phyloP scores from a whole-genome alignment of 2,329 filamentous ascomycete species.

The Arthroderma sp. region DNA sequence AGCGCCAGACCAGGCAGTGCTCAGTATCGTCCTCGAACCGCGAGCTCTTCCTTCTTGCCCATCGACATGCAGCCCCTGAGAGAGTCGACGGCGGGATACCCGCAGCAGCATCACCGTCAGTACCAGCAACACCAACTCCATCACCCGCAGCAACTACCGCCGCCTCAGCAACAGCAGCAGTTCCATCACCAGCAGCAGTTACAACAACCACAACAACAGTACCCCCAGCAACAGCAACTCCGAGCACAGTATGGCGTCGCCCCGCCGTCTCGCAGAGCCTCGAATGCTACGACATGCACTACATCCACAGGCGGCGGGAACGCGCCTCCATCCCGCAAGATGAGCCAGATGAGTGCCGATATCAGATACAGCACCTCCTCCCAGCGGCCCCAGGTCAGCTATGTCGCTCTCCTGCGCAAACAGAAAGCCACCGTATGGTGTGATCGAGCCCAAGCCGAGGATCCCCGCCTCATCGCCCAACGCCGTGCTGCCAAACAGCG shows the following conservation, averaged over 20 bases:
- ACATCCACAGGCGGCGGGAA: conserved; percentile 26
- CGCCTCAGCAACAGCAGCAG: conserved; percentile 6
- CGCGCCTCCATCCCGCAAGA: conserved; percentile 17
- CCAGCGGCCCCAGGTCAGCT: conserved; percentile 62
- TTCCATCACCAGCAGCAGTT: conserved; percentile 1
- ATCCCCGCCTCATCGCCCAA: conserved; percentile 68
- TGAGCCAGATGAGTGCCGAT: conserved; percentile 22
- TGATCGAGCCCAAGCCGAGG: conserved; percentile 83
- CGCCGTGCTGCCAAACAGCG: conserved; percentile 79
- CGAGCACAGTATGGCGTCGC: conserved; percentile 1
- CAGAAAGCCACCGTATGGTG: conserved; percentile 99
- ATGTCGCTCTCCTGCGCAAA: conserved; percentile 89
- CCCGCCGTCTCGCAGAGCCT: conserved; percentile 23
- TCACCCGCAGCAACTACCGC: conserved; percentile 4
- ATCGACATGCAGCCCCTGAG: conserved; percentile 11
- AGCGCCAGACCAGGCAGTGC: not conserved
- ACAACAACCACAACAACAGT: not conserved
- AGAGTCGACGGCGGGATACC: conserved; percentile 9
- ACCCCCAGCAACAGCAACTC: not conserved
- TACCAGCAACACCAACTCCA: not conserved
- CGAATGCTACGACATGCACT: conserved; percentile 32
- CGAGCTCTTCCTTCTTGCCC: conserved; percentile 13
- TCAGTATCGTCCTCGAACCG: conserved; percentile 12
- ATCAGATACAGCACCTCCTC: conserved; percentile 66
- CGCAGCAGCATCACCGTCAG: conserved; percentile 7